Evolutionary conservation across 176 grass and related monocot species (phyloP), one percentile per base, ranked within the genome.

Genomic region (Dendrocalamus sinicus): DNA sequence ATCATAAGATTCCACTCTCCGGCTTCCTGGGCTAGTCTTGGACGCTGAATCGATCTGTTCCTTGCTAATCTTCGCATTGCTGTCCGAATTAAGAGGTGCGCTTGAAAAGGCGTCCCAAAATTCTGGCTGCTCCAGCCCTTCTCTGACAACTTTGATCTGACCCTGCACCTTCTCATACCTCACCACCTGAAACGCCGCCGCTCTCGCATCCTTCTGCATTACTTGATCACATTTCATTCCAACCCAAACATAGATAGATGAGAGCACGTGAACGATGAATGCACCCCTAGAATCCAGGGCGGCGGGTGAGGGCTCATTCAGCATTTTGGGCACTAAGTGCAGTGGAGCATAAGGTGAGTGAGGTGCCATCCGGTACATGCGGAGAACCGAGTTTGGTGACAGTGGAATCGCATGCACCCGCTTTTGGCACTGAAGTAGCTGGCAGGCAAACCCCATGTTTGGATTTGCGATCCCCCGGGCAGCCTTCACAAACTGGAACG

Each of bases 81-180:
- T 78, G n/a, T 95, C 93, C 48, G 91, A 95, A 85, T 82, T 78
- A 57, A 77, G 17, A 7, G 73, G 83, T 26, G 93, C 70, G 55
- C 82, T 90, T 6, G 90, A 93, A 82, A 99, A 94, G 16, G 92
- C 82, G 14, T 99, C 97, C 97, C 97, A 99, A 81, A 99, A 96
- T 53, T 92, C 97, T 46, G 66, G 84, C 14, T 83, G 87, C 79
- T 99, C 96, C 70, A 92, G 41, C 59, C 97, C 97, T 94, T 99
- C 97, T 85, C 81, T 80, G 39, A 96, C 85, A 73, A 90, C 78
- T 73, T 89, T 79, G 67, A 94, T 89, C 54, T 88, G 82, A 35
- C 94, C 97, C 82, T 96, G 88, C n/a, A 99, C 94, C 78, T 91
- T 94, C 83, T 99, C 97, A 82, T 99, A 99, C 90, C 93, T 91